Conservation (phyloP, 2,329 filamentous ascomycete genomes). For the Calonectria pauciramosa region DNA sequence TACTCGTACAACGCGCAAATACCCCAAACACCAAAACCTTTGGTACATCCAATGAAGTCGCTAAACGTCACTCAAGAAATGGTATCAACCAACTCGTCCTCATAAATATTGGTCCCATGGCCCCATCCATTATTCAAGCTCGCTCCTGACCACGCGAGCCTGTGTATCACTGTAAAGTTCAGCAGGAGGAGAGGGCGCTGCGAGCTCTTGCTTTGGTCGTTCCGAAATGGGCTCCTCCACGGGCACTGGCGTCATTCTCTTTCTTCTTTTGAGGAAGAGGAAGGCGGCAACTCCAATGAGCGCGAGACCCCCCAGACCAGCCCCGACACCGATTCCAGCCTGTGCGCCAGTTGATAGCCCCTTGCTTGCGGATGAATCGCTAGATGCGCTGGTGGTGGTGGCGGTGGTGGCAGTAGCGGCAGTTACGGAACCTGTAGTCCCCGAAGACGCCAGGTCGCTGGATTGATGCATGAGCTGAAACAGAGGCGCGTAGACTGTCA, state of each 20-base stretch:
- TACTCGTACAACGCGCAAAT: background rate
- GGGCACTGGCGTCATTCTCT: background rate
- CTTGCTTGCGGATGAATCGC: background rate
- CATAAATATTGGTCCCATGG: background rate
- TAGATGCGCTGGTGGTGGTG: background rate
- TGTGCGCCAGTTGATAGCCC: constrained; percentile 35
- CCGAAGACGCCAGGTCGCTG: constrained; percentile 37
- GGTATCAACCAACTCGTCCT: too few species aligned
- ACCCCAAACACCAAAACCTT: background rate
- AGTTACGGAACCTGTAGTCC: constrained; percentile 19
- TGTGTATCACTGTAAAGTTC: background rate
- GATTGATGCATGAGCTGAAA: constrained; percentile 48
- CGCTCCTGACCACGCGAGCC: background rate
- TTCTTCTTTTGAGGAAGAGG: constrained; percentile 4
- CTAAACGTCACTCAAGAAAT: background rate
- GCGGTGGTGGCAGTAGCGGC: background rate
- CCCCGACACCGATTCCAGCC: constrained; percentile 33
- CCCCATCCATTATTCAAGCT: background rate
- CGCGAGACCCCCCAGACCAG: constrained; percentile 14
- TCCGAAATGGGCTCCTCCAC: background rate
- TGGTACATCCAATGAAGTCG: background rate
- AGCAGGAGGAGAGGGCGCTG: background rate
- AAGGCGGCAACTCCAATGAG: constrained; percentile 22
- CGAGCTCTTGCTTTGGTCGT: background rate
- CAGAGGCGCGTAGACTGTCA: constrained; percentile 45